Percentiles rank a stretch among this genome's conserved stretches.
These are phyloP conservation scores for Gossypium schwendimanii DNA, from an alignment of 441 rosid genomes.

Conservation along the genomic window DNA sequence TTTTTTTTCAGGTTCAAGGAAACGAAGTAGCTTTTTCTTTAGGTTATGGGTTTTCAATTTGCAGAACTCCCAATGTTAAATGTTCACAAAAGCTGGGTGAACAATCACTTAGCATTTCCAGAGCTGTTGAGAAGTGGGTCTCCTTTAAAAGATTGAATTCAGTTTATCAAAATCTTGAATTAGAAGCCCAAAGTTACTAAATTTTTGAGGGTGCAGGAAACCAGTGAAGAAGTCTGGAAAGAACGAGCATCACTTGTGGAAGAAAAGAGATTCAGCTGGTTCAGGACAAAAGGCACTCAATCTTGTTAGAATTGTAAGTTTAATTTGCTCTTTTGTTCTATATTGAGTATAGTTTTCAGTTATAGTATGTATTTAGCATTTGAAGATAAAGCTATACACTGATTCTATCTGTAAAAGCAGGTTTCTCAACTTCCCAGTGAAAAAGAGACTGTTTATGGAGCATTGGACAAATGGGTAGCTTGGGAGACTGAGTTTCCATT, in stretches of 20 bases:
- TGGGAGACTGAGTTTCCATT: slow-evolving; percentile 77
- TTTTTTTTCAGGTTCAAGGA: slow-evolving; percentile 6
- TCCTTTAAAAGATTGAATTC: background rate
- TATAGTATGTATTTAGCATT: background rate
- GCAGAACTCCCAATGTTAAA: slow-evolving; percentile 20
- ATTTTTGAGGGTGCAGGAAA: slow-evolving; percentile 28
- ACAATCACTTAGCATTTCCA: slow-evolving; percentile 16
- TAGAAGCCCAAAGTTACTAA: background rate
- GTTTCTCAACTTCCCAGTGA: slow-evolving; percentile 69
- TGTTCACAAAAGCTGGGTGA: slow-evolving; percentile 25
- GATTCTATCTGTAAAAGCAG: slow-evolving; percentile 23
- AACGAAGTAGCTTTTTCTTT: slow-evolving; percentile 11
- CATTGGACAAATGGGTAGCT: slow-evolving; percentile 72
- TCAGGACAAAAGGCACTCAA: slow-evolving; percentile 64
- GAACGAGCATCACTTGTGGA: slow-evolving; percentile 63
- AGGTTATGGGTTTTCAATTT: slow-evolving; percentile 20
- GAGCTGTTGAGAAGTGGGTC: slow-evolving; percentile 31
- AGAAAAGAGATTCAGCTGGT: slow-evolving; percentile 69
- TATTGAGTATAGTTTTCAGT: background rate
- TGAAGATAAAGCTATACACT: background rate
- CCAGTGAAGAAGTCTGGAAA: slow-evolving; percentile 34
- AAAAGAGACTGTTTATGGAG: slow-evolving; percentile 70
- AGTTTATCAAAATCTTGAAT: background rate
- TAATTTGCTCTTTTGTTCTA: background rate
- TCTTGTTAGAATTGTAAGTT: slow-evolving; percentile 59